Conservation (phyloP, 1,284 basidiomycete species). For the Cutaneotrichosporon sp. region DNA sequence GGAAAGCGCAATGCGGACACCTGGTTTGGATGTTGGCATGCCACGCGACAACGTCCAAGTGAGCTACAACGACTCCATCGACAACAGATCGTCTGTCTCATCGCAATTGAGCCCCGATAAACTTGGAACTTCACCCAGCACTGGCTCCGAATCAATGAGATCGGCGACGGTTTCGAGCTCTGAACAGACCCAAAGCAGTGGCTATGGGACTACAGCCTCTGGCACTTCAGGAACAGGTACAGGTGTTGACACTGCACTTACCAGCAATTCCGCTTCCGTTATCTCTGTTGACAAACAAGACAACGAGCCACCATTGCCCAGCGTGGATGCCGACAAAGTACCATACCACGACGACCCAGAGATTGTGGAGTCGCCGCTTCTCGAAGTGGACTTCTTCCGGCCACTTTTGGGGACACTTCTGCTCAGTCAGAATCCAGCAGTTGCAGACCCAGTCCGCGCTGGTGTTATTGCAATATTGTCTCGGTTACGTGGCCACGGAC, state of each 20-base stretch:
- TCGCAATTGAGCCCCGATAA: background rate
- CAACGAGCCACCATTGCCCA: background rate
- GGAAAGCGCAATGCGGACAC: constrained; percentile 2
- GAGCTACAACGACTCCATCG: background rate
- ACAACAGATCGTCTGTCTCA: background rate
- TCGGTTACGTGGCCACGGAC: constrained; percentile 41
- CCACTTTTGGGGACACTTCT: constrained; percentile 84
- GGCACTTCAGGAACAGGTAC: background rate
- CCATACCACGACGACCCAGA: background rate
- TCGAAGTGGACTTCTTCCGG: constrained; percentile 81
- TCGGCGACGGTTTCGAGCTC: background rate
- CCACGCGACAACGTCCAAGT: background rate
- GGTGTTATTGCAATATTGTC: constrained; percentile 73
- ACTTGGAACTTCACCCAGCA: background rate
- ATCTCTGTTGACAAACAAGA: background rate
- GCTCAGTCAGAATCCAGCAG: constrained; percentile 67
- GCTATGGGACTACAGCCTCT: background rate
- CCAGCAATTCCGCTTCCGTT: background rate
- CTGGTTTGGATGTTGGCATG: background rate
- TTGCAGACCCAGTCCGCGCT: constrained; percentile 67
- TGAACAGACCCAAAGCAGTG: too few relatives aligned
- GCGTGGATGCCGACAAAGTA: background rate
- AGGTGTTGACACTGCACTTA: background rate
- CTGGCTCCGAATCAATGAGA: background rate
- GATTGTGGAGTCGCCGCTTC: constrained; percentile 26